Base-by-base conservation (phyloP, 2,329 filamentous ascomycete genomes). In the Hypoxylon sp. region DNA sequence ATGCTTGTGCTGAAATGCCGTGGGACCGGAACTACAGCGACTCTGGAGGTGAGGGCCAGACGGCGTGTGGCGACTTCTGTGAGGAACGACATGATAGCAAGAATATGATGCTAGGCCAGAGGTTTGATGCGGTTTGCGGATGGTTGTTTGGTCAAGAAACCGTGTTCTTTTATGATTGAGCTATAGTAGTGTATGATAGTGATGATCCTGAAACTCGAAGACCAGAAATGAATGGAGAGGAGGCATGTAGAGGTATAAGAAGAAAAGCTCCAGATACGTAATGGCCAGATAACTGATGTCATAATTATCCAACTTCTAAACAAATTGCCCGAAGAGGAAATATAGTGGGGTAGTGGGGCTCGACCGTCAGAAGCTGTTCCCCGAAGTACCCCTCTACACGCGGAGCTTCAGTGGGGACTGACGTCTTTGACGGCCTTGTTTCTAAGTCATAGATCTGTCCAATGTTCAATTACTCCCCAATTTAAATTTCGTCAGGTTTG, bases 1-100 rank as follows among this genome's bases (percentile, higher is more conserved):
- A 82, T 69, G 56, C 81, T 82, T 11, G 85, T 85, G 66, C 83
- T 85, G 79, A 90, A 89, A 40, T 82, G 77, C 58, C 86, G 82
- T 10, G 84, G 81, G 30, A 81, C 77, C 44, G 82, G 74, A 48
- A 81, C 75, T 46, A 82, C 80, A 46, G 81, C 78, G 50, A 82
- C 68, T 68, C 80, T 72, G 61, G 80, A 71, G 69, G 77, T 73
- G 17, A 76, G 60, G n/a, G 81, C 81, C 71, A 83, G 71, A 59
- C 84, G 83, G 77, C 85, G 83, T 72, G 80, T 66, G 70, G 82
- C 74, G 66, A 80, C 77, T 75, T 85, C 78, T 66, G 85, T 82
- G 80, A 88, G 79, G 79, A 85, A 85, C 57, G 86, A 87, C 87
- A 89, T 89, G 69, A 55, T 72, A 30, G 40, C 68, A 57, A 48